Conservation (phyloP, 1,139 yeast species). For the Kluyveromyces sp. region DNA sequence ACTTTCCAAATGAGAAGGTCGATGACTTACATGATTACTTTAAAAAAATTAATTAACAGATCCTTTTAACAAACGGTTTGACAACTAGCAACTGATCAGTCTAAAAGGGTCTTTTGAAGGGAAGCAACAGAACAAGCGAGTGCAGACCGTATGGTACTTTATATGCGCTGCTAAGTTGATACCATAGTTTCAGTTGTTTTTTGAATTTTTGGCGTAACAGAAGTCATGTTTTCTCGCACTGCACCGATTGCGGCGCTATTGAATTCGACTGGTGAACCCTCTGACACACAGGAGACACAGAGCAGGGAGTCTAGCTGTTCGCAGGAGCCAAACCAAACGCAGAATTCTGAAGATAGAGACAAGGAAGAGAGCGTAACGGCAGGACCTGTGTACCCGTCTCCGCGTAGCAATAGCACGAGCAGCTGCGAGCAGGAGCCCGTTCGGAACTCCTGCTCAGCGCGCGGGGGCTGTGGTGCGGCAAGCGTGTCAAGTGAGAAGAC, state of each 20-base stretch:
- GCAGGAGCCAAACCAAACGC: not conserved
- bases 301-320: not conserved
- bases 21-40: too few species aligned
- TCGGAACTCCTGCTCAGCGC: not conserved
- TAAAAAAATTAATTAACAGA: too few species aligned
- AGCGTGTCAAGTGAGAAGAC: too few species aligned
- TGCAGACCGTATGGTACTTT: not conserved
- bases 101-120: too few species aligned
- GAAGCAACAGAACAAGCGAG: too few species aligned
- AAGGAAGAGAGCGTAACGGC: not conserved
- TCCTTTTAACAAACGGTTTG: too few species aligned
- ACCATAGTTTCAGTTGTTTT: not conserved
- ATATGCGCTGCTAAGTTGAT: not conserved
- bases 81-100: too few species aligned
- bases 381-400: not conserved
- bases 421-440: not conserved
- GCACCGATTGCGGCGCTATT: not conserved
- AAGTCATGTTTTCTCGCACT: not conserved
- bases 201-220: not conserved
- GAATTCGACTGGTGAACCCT: not conserved
- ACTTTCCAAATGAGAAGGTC: too few species aligned
- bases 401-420: constrained; percentile 2
- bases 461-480: constrained; percentile 1
- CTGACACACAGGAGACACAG: not conserved
- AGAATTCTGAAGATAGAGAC: not conserved